Evolutionary conservation across 2,329 filamentous ascomycete species (phyloP), one percentile per base, ranked within the genome.

Genomic region (Colletotrichum camelliae): DNA sequence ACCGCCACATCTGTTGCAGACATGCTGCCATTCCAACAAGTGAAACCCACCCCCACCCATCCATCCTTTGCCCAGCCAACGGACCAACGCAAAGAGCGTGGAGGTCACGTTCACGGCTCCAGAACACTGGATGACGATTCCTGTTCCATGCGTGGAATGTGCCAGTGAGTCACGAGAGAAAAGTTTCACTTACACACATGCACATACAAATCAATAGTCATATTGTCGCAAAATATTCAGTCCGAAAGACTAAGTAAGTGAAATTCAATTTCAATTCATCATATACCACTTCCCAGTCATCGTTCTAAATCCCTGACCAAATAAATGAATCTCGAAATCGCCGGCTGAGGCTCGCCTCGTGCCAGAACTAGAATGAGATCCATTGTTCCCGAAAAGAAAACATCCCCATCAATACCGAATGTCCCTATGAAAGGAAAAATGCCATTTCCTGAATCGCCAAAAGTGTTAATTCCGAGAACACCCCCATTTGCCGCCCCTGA

Each of bases 221-320:
- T 31, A 37, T 61, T 61, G 0, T 35, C 31, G 43, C 0, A 52
- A 7, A 52, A 0, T 7, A 5, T 31, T 0, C 39, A n/a, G 39
- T 3, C 39, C 39, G 1, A 12, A 35, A 9, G 33, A 16, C 21
- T 7, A 52, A 21, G 18, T 21, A n/a, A 18, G 15, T 10, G 67
- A 74, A 58, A 72, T 10, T 39, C 62, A 69, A 65, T 55, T 72
- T 72, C 43, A 48, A 75, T 72, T 75, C 69, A 21, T 75, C 73
- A 65, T 72, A 72, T 75, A 55, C 58, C 62, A 61, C 35, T 72
- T 68, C 55, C 62, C 24, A 60, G 57, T 21, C 35, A 18, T 73
- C 10, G 60, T 72, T 64, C 70, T 21, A 27, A 33, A 43, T n/a
- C 64, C 21, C 33, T 48, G 31, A 33, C 39, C 24, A n/a, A 61